Evolutionary conservation across 164 flowering plant species (phyloP).

Genomic region (Umbilicus rupestris): DNA sequence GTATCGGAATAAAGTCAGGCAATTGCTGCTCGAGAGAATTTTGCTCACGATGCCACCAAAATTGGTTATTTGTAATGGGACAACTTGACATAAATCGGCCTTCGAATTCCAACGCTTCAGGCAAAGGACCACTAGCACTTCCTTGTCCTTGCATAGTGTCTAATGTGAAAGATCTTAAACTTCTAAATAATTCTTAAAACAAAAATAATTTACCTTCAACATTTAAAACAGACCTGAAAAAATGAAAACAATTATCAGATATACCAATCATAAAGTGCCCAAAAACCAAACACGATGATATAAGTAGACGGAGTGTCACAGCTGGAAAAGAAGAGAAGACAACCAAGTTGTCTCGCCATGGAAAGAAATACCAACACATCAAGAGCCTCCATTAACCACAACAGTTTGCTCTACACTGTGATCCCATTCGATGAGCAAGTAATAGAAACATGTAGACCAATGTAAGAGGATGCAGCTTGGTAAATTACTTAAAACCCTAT

Average conservation of each 20-base stretch:
- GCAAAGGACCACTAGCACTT: conserved; percentile 28
- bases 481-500: no score
- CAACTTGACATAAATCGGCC: conserved; percentile 34
- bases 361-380: no score
- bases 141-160: conserved; percentile 48
- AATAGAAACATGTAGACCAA: no score
- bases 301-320: no score
- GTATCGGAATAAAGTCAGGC: conserved; percentile 22
- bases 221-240: conserved; percentile 11
- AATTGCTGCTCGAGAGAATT: conserved; percentile 26
- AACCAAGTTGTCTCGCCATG: no score
- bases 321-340: no score
- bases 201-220: neutral
- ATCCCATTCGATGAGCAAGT: no score
- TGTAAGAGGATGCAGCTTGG: no score
- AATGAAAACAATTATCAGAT: neutral
- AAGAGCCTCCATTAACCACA: no score
- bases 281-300: no score
- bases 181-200: neutral
- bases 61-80: conserved; percentile 24
- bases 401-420: no score
- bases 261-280: no score
- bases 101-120: conserved; percentile 33
- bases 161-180: neutral
- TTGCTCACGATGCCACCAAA: conserved; percentile 34